Percentiles rank a stretch among this genome's conserved stretches.
Conservation (phyloP, 139 green algal genomes). For the Micractinium sp. region DNA sequence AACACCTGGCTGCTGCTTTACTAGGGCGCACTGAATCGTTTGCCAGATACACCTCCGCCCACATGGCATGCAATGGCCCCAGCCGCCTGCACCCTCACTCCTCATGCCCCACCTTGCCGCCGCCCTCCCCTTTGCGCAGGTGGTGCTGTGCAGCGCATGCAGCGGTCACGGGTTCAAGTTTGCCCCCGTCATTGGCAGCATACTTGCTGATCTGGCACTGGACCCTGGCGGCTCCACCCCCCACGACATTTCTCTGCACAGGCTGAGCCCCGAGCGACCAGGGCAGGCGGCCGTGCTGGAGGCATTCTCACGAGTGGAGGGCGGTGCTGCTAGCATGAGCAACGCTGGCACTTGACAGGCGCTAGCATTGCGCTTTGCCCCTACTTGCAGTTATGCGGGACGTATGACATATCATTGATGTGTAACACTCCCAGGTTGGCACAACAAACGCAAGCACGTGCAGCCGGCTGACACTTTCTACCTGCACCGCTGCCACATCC, state of each 20-base stretch:
- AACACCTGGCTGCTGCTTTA: neutral
- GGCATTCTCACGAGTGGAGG: too few relatives aligned
- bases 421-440: too few relatives aligned
- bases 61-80: neutral
- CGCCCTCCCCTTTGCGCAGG: constrained; percentile 42
- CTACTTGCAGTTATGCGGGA: too few relatives aligned
- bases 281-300: constrained; percentile 22
- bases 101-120: neutral
- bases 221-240: constrained; percentile 44
- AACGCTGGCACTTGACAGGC: too few relatives aligned
- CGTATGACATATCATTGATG: too few relatives aligned
- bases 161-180: constrained; percentile 90
- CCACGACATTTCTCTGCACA: constrained; percentile 50
- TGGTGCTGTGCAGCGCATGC: constrained; percentile 78
- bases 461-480: too few relatives aligned
- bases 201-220: constrained; percentile 57
- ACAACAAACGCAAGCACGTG: too few relatives aligned
- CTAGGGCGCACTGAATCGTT: neutral
- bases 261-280: neutral
- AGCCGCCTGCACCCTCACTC: neutral
- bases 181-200: constrained; percentile 56
- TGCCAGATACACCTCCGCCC: too few relatives aligned
- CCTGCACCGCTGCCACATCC: too few relatives aligned
- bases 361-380: too few relatives aligned
- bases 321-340: neutral